Evolutionary conservation across 305 asterid species (phyloP).

Genomic region (Vinca major): DNA sequence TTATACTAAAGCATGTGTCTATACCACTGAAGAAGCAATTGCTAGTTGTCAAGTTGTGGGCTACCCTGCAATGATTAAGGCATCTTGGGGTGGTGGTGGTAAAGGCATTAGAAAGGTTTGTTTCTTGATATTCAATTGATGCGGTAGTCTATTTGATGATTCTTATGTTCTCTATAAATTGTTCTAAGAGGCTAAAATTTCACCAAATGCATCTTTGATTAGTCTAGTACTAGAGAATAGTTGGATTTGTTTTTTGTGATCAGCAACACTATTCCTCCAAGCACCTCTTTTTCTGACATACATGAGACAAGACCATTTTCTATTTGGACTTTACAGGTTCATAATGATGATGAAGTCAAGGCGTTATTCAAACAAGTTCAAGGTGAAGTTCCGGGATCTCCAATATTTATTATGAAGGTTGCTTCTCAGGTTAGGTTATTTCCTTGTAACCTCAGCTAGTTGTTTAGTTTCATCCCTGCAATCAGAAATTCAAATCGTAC

Average conservation of each 20-base stretch:
- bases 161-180: not conserved
- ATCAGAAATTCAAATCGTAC: conserved; percentile 16
- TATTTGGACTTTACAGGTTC: conserved; percentile 49
- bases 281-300: not conserved
- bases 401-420: conserved; percentile 93
- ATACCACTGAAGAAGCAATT: conserved; percentile 90
- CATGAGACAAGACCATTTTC: conserved; percentile 2
- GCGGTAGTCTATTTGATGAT: conserved; percentile 4
- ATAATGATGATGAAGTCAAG: conserved; percentile 88
- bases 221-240: too few species aligned
- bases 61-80: conserved; percentile 98
- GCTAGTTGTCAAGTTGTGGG: conserved; percentile 97
- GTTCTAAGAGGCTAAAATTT: conserved; percentile 1
- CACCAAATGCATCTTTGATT: not conserved
- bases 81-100: conserved; percentile 99
- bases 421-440: conserved; percentile 82
- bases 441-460: conserved; percentile 9
- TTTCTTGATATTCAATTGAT: conserved; percentile 15
- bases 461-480: conserved; percentile 8
- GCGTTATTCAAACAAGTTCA: conserved; percentile 99
- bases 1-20: conserved; percentile 84
- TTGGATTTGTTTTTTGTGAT: too few species aligned
- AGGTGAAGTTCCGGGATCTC: conserved; percentile 99
- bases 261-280: too few species aligned
- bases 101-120: conserved; percentile 99